A percentile compares a stretch with the other conserved stretches of the same genome.
phyloP scores from a whole-genome alignment of 164 flowering plant species.

The Liriodendron chinense region DNA sequence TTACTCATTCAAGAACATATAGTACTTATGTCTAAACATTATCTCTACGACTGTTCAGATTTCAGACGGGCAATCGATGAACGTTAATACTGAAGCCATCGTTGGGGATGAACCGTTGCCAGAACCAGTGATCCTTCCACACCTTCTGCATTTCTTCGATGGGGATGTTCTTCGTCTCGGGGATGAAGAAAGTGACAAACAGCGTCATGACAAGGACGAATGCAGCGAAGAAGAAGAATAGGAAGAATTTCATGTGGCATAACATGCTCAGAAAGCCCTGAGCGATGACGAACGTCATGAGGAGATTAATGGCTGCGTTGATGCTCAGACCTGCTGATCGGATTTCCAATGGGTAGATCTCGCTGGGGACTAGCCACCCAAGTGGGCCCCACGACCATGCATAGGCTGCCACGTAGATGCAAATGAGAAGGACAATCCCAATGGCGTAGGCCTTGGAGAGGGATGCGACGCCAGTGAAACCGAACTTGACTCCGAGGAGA shows the following conservation, averaged over 20 bases:
- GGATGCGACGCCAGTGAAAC: not conserved
- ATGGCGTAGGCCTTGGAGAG: constrained; percentile 5
- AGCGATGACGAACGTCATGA: constrained; percentile 17
- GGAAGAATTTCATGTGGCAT: constrained; percentile 17
- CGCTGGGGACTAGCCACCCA: constrained; percentile 21
- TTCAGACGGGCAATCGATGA: no score
- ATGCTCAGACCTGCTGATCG: constrained; percentile 18
- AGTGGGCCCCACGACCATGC: constrained; percentile 23
- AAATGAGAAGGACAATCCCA: constrained; percentile 6
- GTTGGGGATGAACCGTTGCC: constrained; percentile 8
- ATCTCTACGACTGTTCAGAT: no score
- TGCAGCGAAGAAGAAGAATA: constrained; percentile 18
- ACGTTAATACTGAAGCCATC: not conserved
- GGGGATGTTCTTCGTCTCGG: constrained; percentile 17
- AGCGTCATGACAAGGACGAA: constrained; percentile 12
- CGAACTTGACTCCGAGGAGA: constrained; percentile 8
- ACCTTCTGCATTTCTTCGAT: constrained; percentile 14
- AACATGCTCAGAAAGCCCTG: constrained; percentile 17
- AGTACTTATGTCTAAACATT: no score
- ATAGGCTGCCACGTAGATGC: constrained; percentile 15
- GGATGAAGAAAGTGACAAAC: constrained; percentile 13
- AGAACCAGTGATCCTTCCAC: constrained; percentile 21
- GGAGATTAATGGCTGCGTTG: constrained; percentile 15
- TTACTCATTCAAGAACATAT: not conserved
- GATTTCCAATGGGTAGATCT: constrained; percentile 21